Conservation (phyloP, 805 yeast species). For the Candida maltosa region DNA sequence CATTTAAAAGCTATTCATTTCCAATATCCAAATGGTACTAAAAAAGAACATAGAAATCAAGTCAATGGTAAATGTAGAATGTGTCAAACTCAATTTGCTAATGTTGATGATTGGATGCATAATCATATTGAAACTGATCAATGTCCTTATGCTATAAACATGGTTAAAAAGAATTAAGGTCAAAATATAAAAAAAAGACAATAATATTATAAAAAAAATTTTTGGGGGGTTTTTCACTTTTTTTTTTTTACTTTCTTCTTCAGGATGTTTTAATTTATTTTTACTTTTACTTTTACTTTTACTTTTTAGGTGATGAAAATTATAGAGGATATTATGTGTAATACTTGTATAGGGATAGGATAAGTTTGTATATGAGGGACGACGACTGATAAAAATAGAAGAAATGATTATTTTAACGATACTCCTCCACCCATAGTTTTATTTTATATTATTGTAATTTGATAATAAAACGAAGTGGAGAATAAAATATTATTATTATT, state of each 20-base stretch:
- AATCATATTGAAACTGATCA: constrained; percentile 60
- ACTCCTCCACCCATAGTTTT: too few species aligned
- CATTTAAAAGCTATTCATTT: constrained; percentile 89
- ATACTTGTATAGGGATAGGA: too few species aligned
- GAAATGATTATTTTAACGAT: too few species aligned
- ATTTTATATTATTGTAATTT: too few species aligned
- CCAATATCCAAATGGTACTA: constrained; percentile 82
- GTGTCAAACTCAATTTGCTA: constrained; percentile 63
- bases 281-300: too few species aligned
- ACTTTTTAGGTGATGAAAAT: too few species aligned
- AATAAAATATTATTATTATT: too few species aligned
- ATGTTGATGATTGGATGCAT: constrained; percentile 77
- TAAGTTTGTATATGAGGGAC: too few species aligned
- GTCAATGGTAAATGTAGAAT: constrained; percentile 75
- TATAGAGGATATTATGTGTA: too few species aligned
- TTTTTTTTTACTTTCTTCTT: background rate
- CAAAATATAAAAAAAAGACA: background rate
- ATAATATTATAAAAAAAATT: constrained; percentile 1
- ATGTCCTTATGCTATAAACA: constrained; percentile 23
- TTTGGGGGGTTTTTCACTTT: background rate
- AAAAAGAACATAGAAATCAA: constrained; percentile 66
- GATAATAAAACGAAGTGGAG: too few species aligned
- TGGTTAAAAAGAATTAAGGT: constrained; percentile 8
- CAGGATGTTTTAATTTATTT: background rate
- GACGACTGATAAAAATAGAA: too few species aligned